phyloP scores from a whole-genome alignment of 306 rosid species.

The Corylus avellana region DNA sequence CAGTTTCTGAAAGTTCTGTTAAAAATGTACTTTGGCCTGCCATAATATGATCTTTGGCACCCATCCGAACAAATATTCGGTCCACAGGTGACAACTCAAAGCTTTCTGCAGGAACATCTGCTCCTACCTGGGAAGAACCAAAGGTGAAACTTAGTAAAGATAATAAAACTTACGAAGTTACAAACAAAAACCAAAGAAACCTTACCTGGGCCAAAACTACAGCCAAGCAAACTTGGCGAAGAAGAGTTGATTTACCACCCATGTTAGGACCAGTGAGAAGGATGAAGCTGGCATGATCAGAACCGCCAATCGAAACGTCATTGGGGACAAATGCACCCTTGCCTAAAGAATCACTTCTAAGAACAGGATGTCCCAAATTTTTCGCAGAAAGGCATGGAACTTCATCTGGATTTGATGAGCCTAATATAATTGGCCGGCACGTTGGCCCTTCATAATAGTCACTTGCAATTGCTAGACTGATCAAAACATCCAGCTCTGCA shows the following conservation, averaged over 20 bases:
- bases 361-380: constrained; percentile 87
- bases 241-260: constrained; percentile 99
- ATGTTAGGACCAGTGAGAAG: constrained; percentile 97
- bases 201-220: constrained; percentile 89
- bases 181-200: constrained; percentile 21
- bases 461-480: constrained; percentile 80
- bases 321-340: constrained; percentile 84
- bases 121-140: constrained; percentile 73
- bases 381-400: constrained; percentile 68
- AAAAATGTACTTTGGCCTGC: constrained; percentile 97
- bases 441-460: constrained; percentile 83
- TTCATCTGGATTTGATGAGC: constrained; percentile 45
- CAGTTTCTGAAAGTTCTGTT: constrained; percentile 94
- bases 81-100: constrained; percentile 87
- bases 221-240: constrained; percentile 97
- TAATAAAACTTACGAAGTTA: constrained; percentile 17
- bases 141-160: constrained; percentile 17
- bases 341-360: constrained; percentile 83
- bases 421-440: constrained; percentile 65
- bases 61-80: constrained; percentile 92
- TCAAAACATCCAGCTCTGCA: constrained; percentile 93
- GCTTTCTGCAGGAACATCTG: constrained; percentile 91
- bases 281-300: constrained; percentile 63
- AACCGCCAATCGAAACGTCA: constrained; percentile 74
- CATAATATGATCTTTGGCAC: constrained; percentile 95